A percentile compares a stretch with the other conserved stretches of the same genome.
Conservation (phyloP, 257 asterid genomes). For the Jaltomata sinuosa region DNA sequence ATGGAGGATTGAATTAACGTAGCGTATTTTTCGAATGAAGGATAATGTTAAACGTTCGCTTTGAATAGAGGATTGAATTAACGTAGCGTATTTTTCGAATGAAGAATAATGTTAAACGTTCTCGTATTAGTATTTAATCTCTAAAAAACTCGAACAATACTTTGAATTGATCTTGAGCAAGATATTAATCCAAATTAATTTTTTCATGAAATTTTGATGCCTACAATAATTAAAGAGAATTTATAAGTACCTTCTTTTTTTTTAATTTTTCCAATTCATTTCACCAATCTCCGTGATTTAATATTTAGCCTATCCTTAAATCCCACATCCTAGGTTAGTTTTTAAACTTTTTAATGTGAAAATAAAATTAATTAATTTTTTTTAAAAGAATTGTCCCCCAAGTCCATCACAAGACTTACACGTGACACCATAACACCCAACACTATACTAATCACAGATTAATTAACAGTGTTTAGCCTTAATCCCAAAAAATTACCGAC, state of each 20-base stretch:
- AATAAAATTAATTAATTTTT: not conserved
- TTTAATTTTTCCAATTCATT: not conserved
- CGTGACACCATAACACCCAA: conserved; percentile 19
- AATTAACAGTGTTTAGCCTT: not conserved
- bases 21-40: not conserved
- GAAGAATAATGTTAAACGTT: not conserved
- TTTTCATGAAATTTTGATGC: too few relatives aligned
- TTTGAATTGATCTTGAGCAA: not conserved
- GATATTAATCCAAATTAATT: not conserved
- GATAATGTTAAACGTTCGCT: not conserved
- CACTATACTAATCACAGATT: not conserved
- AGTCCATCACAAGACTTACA: conserved; percentile 13
- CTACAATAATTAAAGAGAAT: too few relatives aligned
- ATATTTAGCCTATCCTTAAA: not conserved
- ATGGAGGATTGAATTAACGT: not conserved
- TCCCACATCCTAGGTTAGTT: not conserved
- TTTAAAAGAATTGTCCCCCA: not conserved
- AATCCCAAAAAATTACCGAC: not conserved
- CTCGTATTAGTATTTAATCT: not conserved
- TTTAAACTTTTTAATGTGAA: not conserved
- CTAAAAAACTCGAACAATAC: not conserved
- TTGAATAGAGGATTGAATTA: not conserved
- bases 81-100: not conserved
- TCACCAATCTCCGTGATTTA: not conserved
- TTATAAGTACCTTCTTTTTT: too few relatives aligned